phyloP scores from a whole-genome alignment of 495 filamentous ascomycete genomes.

The Penicillium odoratum region DNA sequence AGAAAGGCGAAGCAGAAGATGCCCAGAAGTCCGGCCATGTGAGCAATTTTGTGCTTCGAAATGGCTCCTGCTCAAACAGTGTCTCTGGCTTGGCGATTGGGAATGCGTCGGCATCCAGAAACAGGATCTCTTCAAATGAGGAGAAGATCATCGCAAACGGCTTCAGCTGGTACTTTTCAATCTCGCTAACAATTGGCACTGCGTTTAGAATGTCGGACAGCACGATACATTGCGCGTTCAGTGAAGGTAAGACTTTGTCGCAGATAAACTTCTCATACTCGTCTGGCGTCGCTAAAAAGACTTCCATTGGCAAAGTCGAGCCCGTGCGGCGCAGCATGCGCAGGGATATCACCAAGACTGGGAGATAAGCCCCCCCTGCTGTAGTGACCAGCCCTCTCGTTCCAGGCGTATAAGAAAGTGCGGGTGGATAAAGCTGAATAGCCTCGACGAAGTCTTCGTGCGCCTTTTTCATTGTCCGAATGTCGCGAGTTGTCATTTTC shows the following conservation, averaged over 20 bases:
- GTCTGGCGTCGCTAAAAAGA: slow-evolving; percentile 46
- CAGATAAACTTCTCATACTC: slow-evolving; percentile 53
- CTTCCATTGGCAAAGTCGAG: slow-evolving; percentile 53
- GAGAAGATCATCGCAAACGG: slow-evolving; percentile 54
- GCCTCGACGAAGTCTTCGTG: slow-evolving; percentile 39
- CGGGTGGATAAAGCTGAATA: slow-evolving; percentile 32
- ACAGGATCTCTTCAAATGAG: slow-evolving; percentile 55
- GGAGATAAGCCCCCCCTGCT: slow-evolving; percentile 39
- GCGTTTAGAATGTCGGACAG: slow-evolving; percentile 32
- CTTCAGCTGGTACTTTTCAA: slow-evolving; percentile 54
- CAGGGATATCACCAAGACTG: slow-evolving; percentile 46
- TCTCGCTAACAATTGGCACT: slow-evolving; percentile 22
- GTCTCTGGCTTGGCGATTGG: slow-evolving; percentile 46
- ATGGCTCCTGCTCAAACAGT: slow-evolving; percentile 48
- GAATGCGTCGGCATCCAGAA: slow-evolving; percentile 55
- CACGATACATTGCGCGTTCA: slow-evolving; percentile 51
- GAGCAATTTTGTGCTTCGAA: slow-evolving; percentile 44
- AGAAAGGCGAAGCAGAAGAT: slow-evolving; percentile 44
- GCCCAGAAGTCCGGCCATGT: slow-evolving; percentile 61
- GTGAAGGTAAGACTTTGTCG: slow-evolving; percentile 42
- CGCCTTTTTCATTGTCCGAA: slow-evolving; percentile 29
- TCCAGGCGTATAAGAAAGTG: slow-evolving; percentile 35
- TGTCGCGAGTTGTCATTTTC: slow-evolving; percentile 32
- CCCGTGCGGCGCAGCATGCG: slow-evolving; percentile 54
- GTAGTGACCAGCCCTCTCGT: slow-evolving; percentile 49